Evolutionary conservation across 2,329 filamentous ascomycete genomes (phyloP), one percentile per base, ranked within the genome.

Genomic region (Periconia sp.): DNA sequence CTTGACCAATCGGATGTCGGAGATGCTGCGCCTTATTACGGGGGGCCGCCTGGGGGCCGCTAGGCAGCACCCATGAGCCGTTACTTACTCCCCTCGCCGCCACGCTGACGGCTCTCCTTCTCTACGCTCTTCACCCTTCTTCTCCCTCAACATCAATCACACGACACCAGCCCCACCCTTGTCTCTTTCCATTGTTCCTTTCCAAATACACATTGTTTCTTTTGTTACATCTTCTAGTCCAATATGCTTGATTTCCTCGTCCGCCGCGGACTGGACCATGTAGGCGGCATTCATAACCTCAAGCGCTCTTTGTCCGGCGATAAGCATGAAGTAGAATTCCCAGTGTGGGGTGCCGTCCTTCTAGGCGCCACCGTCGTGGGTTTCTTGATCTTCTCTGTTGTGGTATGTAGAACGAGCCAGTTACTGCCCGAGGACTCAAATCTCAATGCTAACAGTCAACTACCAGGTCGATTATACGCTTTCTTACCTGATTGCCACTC

Each of bases 401-500:
- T 77, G 47, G 76, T 78, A 68, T 50, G 75, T 66, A 6, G 17
- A 15, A 23, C n/a, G 42, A 42, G 15, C 43, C 19, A 30, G 18
- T 30, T 13, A 47, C n/a, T 14, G 43, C 20, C 40, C 10, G 33
- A 18, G 40, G n/a, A 17, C 42, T 23, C 33, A 20, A 20, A 43
- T 19, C 17, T 46, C 45, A 18, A 48, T 43, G 45, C 56, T 60
- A 41, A 59, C 52, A 42, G 3, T 33, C 17, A 31, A 41, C 18
- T 17, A 2, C 20, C 41, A 74, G 71, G 51, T 73, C 27, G 67
- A 69, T 13, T 89, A 89, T 74, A 85, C 82, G 43, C 81, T 86
- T 59, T 81, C 81, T 52, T 73, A 80, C 52, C 77, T 90, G 50
- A 75, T 89, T 43, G 79, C 82, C 1, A 84, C 83, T 6, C 79